phyloP scores from a whole-genome alignment of 1,139 yeast species.

The Hemisphaericaspora lyxosophila region DNA sequence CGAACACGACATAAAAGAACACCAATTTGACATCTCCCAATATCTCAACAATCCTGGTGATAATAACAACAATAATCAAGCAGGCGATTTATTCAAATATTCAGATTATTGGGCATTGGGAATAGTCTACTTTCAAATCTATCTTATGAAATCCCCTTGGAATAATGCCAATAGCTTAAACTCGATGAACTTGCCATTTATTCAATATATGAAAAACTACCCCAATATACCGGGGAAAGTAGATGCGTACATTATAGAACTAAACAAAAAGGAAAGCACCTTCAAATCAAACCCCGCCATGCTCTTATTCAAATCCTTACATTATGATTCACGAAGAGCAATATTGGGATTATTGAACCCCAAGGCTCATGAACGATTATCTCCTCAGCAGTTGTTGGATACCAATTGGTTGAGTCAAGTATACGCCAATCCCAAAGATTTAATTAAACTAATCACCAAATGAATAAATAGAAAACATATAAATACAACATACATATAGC shows the following conservation, averaged over 20 bases:
- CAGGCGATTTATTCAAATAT: conserved; percentile 13
- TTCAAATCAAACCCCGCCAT: conserved; percentile 28
- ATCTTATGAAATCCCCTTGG: conserved; percentile 52
- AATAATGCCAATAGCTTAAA: conserved; percentile 28
- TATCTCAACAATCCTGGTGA: background rate
- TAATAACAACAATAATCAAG: background rate
- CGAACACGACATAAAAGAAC: conserved; percentile 20
- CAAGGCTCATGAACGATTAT: conserved; percentile 21
- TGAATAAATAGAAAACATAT: background rate
- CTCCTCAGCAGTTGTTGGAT: conserved; percentile 26
- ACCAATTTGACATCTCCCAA: conserved; percentile 8
- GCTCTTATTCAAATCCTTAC: conserved; percentile 34
- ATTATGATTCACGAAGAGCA: conserved; percentile 38
- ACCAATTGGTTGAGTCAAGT: conserved; percentile 45
- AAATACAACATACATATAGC: no score
- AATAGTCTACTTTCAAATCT: conserved; percentile 46
- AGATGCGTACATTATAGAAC: conserved; percentile 18
- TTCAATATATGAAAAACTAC: conserved; percentile 22
- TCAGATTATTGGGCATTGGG: conserved; percentile 57
- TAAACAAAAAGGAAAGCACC: conserved; percentile 23
- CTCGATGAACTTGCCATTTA: conserved; percentile 23
- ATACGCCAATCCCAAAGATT: conserved; percentile 43
- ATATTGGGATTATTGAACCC: conserved; percentile 41
- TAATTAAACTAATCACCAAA: conserved; percentile 21
- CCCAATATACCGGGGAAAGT: conserved; percentile 22